Evolutionary conservation across 1,139 yeast genomes (phyloP), one percentile per base, ranked within the genome.

Genomic region (Zygoascus hellenicus): DNA sequence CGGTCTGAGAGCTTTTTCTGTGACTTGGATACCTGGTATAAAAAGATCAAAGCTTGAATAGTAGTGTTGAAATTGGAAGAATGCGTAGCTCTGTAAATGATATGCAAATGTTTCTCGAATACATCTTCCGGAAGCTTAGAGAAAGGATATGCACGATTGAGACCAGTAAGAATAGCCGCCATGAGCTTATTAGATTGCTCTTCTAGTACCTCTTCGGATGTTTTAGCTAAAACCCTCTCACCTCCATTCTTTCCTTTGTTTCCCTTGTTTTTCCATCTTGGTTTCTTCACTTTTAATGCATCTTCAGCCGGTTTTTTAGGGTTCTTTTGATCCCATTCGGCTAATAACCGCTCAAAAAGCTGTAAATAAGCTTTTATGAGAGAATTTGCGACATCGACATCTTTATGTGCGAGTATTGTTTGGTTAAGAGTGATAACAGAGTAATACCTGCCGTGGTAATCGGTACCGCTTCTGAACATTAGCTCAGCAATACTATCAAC

Each of bases 61-160:
- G 95, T 83, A 2, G 98, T 92, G 65, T 88, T 89, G 72, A 92
- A 90, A 65, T 94, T 94, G 28, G 95, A 80, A 17, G 96, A 84
- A 65, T 92, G 97, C 2, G 97, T 90, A 60, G 92, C 90, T 60
- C 80, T 80, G 72, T 84, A 94, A 50, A 92, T 71, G 0, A 95
- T 84, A 60, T 88, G 83, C 61, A 90, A 73, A 67, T 94, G 97
- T 53, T 76, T 72, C 54, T 81, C 80, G 65, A 87, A 90, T 7
- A 80, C 77, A 16, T 80, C 81, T 45, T 80, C 74, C 7, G 95
- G 85, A 49, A 94, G 72, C 52, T 79, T 76, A 1, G 96, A 82
- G 63, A 87, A 92, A 49, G 98, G 97, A 74, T 87, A 90, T 0
- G 98, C 94, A 69, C 99, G 84, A 65, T 94, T 94, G 52, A 92